Evolutionary conservation across 2,329 filamentous ascomycete species (phyloP).

Genomic region (Colletotrichum chlorophyti): DNA sequence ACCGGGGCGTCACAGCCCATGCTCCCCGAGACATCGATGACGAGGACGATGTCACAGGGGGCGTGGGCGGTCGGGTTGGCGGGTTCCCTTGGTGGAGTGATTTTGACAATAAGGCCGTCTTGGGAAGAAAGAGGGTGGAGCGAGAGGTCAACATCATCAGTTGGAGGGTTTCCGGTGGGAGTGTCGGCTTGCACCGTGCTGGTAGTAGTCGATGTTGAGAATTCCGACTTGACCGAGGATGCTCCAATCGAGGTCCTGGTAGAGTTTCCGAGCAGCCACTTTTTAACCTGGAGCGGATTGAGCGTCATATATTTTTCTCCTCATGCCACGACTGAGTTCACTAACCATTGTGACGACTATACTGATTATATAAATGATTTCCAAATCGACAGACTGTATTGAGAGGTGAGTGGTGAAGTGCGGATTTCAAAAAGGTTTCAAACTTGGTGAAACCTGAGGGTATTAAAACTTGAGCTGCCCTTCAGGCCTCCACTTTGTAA

Average conservation of each 20-base stretch:
- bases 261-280: constrained; percentile 6
- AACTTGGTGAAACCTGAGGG: too few relatives aligned
- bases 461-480: too few relatives aligned
- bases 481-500: too few relatives aligned
- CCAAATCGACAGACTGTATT: too few relatives aligned
- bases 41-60: constrained; percentile 66
- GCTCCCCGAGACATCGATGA: constrained; percentile 66
- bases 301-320: too few relatives aligned
- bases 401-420: too few relatives aligned
- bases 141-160: constrained; percentile 27
- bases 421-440: too few relatives aligned
- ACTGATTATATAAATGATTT: neutral
- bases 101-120: constrained; percentile 52
- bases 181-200: neutral
- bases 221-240: neutral
- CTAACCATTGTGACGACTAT: neutral
- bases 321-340: neutral
- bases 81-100: constrained; percentile 51
- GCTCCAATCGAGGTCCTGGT: neutral
- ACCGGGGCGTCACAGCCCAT: constrained; percentile 57
- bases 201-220: constrained; percentile 1
- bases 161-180: neutral
- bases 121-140: constrained; percentile 47
- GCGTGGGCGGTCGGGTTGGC: constrained; percentile 42
- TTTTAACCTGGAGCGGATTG: constrained; percentile 8